Evolutionary conservation across 1,284 basidiomycete species (phyloP).

Genomic region (Malassezia cuniculi): DNA sequence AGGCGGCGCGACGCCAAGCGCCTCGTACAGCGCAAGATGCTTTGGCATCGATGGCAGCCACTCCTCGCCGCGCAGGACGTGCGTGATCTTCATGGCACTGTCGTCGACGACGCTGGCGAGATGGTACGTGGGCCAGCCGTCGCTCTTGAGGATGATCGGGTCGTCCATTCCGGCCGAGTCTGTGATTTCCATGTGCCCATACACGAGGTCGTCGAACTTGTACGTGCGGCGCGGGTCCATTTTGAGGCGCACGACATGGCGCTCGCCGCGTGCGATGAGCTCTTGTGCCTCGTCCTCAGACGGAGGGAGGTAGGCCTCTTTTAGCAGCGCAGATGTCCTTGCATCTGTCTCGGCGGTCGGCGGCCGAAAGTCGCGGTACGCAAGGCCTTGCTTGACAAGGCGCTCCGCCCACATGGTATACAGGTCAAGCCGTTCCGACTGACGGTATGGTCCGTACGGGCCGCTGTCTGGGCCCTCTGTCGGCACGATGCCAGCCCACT

Average conservation of each 20-base stretch:
- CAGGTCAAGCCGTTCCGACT: conserved; percentile 77
- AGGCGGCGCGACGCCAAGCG: conserved; percentile 61
- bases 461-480: conserved; percentile 62
- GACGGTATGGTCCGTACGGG: conserved; percentile 27
- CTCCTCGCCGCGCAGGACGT: conserved; percentile 90
- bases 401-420: conserved; percentile 63
- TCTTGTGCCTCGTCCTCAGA: conserved; percentile 64
- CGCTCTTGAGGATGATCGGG: conserved; percentile 80
- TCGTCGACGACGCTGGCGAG: conserved; percentile 92
- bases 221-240: conserved; percentile 12
- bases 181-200: conserved; percentile 57
- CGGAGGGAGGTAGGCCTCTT: conserved; percentile 63
- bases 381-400: conserved; percentile 69
- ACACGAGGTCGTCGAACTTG: conserved; percentile 56
- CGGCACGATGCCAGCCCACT: conserved; percentile 85
- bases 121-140: conserved; percentile 89
- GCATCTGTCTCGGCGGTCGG: conserved; percentile 53
- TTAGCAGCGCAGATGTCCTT: conserved; percentile 60
- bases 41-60: conserved; percentile 91
- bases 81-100: conserved; percentile 85
- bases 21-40: conserved; percentile 76
- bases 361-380: conserved; percentile 86
- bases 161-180: conserved; percentile 57
- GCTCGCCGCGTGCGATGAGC: conserved; percentile 61
- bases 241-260: conserved; percentile 71